Percentiles rank a stretch among this genome's conserved stretches.
phyloP scores from a whole-genome alignment of 805 yeast genomes.

The Ogataea parapolymorpha region DNA sequence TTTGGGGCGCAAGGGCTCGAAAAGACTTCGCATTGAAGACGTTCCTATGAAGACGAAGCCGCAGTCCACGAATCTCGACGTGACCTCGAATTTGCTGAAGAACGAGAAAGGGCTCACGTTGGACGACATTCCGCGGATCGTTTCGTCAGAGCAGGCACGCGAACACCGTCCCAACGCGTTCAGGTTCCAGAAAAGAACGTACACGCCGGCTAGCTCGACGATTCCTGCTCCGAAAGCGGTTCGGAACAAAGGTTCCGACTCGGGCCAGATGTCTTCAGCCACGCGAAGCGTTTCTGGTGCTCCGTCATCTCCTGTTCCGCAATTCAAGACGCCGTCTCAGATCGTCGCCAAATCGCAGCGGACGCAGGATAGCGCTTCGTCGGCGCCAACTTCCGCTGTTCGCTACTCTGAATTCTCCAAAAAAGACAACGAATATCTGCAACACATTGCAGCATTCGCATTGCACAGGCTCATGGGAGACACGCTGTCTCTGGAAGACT shows the following conservation, averaged over 20 bases:
- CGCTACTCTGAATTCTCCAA: constrained; percentile 64
- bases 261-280: constrained; percentile 1
- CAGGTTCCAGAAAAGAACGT: constrained; percentile 60
- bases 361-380: background rate
- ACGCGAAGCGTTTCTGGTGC: background rate
- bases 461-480: constrained; percentile 34
- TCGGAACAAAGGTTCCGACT: constrained; percentile 15
- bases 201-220: constrained; percentile 34
- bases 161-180: constrained; percentile 91
- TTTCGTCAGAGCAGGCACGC: constrained; percentile 94
- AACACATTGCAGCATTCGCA: constrained; percentile 58
- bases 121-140: constrained; percentile 96
- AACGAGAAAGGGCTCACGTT: constrained; percentile 84
- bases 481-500: constrained; percentile 37
- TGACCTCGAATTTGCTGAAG: constrained; percentile 67
- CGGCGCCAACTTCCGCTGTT: constrained; percentile 29
- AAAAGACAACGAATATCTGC: constrained; percentile 54
- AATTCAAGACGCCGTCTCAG: background rate
- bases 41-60: constrained; percentile 26
- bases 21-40: constrained; percentile 29
- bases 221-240: constrained; percentile 34
- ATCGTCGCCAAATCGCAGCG: background rate
- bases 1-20: constrained; percentile 30
- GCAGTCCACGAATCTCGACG: constrained; percentile 40
- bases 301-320: constrained; percentile 3